Percentiles rank a stretch among this genome's conserved stretches.
These are phyloP conservation scores for Talaromyces sp. DNA, from an alignment of 2,329 filamentous ascomycete genomes.

Conservation along the genomic window DNA sequence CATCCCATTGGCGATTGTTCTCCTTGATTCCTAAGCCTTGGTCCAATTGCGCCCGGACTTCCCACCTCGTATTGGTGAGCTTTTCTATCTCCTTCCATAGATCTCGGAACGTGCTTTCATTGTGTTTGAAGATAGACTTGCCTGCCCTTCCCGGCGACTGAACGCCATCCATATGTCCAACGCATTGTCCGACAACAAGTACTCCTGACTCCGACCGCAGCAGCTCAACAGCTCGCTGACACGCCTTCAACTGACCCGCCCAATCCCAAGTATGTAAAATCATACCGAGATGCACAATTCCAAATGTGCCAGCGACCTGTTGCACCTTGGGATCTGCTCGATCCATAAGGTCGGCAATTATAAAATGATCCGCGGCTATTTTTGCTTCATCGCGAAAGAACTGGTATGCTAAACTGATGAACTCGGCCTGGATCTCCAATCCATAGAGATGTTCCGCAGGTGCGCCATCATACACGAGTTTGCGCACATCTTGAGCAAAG, in stretches of 20 bases:
- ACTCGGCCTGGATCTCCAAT: constrained; percentile 48
- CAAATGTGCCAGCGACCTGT: constrained; percentile 29
- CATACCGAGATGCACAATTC: constrained; percentile 39
- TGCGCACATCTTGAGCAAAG: constrained; percentile 20
- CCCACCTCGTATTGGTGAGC: background rate
- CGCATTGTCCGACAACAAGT: constrained; percentile 25
- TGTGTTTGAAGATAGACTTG: background rate
- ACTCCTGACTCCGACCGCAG: constrained; percentile 27
- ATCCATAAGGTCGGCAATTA: constrained; percentile 47
- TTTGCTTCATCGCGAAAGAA: constrained; percentile 58
- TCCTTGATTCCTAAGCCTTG: constrained; percentile 3
- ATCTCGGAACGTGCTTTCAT: background rate
- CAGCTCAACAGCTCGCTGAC: constrained; percentile 31
- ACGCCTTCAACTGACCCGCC: constrained; percentile 30
- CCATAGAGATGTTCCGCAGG: constrained; percentile 49
- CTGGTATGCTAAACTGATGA: constrained; percentile 59
- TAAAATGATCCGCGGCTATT: constrained; percentile 47
- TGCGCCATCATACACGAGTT: constrained; percentile 45
- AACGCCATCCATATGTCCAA: constrained; percentile 16
- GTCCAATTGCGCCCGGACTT: background rate
- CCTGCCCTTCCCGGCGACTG: background rate
- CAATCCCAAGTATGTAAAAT: constrained; percentile 44
- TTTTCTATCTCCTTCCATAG: background rate
- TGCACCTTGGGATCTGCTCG: constrained; percentile 26
- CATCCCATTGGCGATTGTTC: constrained; percentile 2